A percentile compares a stretch with the other conserved stretches of the same genome.
These are phyloP conservation scores for Corymbia calophylla DNA, from an alignment of 441 rosid species.

Conservation along the genomic window DNA sequence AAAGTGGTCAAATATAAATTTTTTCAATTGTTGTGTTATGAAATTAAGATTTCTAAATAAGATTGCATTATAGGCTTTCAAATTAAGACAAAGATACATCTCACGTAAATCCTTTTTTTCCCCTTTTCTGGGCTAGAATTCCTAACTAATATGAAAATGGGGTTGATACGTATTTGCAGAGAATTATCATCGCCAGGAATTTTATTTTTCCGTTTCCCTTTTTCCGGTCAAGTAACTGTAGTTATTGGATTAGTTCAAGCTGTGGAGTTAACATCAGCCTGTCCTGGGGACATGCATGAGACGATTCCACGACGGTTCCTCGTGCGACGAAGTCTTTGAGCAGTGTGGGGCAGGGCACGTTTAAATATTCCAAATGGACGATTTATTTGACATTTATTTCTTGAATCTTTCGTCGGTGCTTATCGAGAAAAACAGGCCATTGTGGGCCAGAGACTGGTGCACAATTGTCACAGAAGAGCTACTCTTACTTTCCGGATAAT, in stretches of 20 bases:
- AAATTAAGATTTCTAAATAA: no score
- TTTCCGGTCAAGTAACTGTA: neutral
- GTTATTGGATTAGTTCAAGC: neutral
- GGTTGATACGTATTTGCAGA: no score
- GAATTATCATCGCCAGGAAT: neutral
- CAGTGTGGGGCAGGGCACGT: no score
- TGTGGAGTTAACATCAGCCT: neutral
- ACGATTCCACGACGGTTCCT: no score
- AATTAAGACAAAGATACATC: no score
- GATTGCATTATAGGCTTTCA: neutral
- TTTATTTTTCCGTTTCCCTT: neutral
- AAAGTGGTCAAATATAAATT: neutral
- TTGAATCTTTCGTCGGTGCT: neutral
- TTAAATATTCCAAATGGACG: no score
- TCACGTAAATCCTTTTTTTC: rapidly evolving
- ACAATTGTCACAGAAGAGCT: no score
- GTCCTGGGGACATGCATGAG: neutral
- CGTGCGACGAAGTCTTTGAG: no score
- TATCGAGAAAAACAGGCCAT: neutral
- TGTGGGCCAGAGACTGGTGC: no score
- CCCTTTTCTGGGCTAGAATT: neutral
- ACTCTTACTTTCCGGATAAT: no score
- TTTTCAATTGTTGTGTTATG: neutral
- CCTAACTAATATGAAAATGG: no score
- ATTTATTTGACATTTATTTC: no score